phyloP scores from a whole-genome alignment of 306 rosid genomes.

The Malus asiatica region DNA sequence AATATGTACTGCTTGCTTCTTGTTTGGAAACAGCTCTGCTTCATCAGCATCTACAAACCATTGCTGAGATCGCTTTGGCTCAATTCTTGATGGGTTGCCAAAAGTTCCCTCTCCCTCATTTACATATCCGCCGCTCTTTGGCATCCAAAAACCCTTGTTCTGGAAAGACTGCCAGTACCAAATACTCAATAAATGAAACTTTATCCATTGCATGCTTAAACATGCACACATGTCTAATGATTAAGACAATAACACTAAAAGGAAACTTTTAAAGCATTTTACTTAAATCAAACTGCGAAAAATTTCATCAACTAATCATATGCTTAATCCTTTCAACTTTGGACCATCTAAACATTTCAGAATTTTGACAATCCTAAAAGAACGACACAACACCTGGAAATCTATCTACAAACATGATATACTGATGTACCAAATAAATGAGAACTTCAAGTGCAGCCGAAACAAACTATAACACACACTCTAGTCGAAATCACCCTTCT shows the following conservation, averaged over 20 bases:
- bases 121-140: constrained; percentile 44
- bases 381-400: background rate
- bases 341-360: background rate
- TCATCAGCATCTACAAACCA: constrained; percentile 70
- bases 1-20: constrained; percentile 63
- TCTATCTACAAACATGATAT: background rate
- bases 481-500: background rate
- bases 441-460: background rate
- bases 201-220: background rate
- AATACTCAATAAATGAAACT: background rate
- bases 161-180: constrained; percentile 36
- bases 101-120: constrained; percentile 40
- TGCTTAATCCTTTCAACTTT: background rate
- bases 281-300: background rate
- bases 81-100: constrained; percentile 48
- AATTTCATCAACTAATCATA: background rate
- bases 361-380: background rate
- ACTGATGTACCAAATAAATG: background rate
- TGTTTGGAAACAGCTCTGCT: constrained; percentile 52
- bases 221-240: background rate
- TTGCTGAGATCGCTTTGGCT: constrained; percentile 64
- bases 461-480: background rate
- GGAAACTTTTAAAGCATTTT: no score
- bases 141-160: constrained; percentile 69
- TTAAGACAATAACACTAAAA: background rate